phyloP scores from a whole-genome alignment of 1,139 yeast genomes.

The Blastobotrys aristatus region DNA sequence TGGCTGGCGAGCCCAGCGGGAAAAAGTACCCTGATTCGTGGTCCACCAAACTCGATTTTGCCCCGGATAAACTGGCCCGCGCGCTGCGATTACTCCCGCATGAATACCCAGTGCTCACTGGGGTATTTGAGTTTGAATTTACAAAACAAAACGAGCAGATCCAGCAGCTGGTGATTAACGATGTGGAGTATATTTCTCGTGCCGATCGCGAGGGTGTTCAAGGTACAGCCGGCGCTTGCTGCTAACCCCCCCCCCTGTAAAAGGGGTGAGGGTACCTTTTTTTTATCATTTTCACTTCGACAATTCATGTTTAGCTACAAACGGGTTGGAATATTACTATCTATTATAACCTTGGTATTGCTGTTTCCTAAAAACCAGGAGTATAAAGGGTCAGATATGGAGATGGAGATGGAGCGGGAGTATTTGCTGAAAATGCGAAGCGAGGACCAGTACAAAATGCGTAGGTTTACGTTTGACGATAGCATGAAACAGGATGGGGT shows the following conservation, averaged over 20 bases:
- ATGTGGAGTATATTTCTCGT: constrained; percentile 56
- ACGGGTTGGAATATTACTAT: too few species aligned
- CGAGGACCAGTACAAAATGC: too few species aligned
- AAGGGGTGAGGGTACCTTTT: background rate
- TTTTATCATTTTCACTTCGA: background rate
- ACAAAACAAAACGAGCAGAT: constrained; percentile 53
- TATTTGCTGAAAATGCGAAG: too few species aligned
- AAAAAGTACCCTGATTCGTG: constrained; percentile 10
- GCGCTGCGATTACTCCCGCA: constrained; percentile 25
- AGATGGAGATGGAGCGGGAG: too few species aligned
- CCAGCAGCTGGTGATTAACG: constrained; percentile 69
- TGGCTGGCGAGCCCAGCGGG: constrained; percentile 10
- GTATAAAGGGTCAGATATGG: too few species aligned
- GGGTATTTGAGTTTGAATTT: constrained; percentile 73
- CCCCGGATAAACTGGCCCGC: constrained; percentile 21
- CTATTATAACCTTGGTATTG: too few species aligned
- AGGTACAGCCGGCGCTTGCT: constrained; percentile 5
- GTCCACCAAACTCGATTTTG: constrained; percentile 13
- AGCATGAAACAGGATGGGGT: too few species aligned
- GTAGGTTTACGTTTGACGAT: too few species aligned
- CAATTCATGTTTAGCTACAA: background rate
- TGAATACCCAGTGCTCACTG: constrained; percentile 46
- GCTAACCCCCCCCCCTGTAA: background rate
- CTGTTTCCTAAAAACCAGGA: too few species aligned
- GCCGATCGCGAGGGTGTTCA: constrained; percentile 16